phyloP scores from a whole-genome alignment of 2,329 filamentous ascomycete genomes.

The Penicillium occitanis region DNA sequence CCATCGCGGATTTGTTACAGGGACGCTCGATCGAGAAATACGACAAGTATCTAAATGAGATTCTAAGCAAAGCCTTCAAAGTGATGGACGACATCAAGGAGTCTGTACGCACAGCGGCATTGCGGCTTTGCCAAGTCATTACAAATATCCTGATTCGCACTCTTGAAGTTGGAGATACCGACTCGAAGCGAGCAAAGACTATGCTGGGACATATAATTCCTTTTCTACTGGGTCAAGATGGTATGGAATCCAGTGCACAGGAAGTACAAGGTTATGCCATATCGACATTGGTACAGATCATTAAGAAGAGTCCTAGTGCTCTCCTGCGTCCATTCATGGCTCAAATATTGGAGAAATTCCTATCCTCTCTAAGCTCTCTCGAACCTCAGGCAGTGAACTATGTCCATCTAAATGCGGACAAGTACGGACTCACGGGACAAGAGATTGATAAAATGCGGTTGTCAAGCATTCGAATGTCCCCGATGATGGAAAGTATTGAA shows the following conservation, averaged over 20 bases:
- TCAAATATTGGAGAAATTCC: constrained; percentile 74
- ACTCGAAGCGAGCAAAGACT: constrained; percentile 64
- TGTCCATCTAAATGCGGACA: constrained; percentile 80
- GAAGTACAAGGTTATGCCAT: constrained; percentile 84
- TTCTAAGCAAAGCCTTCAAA: constrained; percentile 83
- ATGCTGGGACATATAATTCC: constrained; percentile 87
- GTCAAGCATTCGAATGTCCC: constrained; percentile 76
- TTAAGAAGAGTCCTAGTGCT: constrained; percentile 79
- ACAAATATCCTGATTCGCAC: constrained; percentile 83
- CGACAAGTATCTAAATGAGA: constrained; percentile 76
- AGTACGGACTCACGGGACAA: constrained; percentile 80
- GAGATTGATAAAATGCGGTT: constrained; percentile 87
- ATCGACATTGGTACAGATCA: constrained; percentile 80
- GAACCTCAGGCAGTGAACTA: constrained; percentile 91
- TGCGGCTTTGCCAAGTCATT: constrained; percentile 77
- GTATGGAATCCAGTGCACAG: constrained; percentile 81
- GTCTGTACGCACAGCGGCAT: constrained; percentile 77
- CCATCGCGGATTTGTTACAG: constrained; percentile 82
- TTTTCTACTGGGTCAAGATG: constrained; percentile 84
- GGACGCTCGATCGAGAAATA: constrained; percentile 75
- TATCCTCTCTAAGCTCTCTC: constrained; percentile 79
- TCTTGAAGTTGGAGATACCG: constrained; percentile 70
- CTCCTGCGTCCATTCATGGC: constrained; percentile 78
- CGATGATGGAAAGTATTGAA: constrained; percentile 89
- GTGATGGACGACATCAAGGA: constrained; percentile 96